A percentile compares a stretch with the other conserved stretches of the same genome.
Evolutionary conservation across 768 basidiomycete genomes (phyloP).

Genomic region (Serendipita sp.): DNA sequence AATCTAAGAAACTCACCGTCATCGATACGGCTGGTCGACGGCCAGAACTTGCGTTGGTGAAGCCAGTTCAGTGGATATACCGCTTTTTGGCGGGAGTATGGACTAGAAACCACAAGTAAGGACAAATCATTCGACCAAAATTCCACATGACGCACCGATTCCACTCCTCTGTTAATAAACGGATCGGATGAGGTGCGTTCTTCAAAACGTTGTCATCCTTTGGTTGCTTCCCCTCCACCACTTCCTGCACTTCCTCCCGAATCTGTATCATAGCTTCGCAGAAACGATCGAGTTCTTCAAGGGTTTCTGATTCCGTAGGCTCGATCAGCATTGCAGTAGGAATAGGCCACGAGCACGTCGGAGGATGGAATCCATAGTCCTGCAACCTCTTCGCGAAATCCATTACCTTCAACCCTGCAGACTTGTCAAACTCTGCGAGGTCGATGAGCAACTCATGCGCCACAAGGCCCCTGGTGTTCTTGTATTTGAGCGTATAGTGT

Average conservation of each 20-base stretch:
- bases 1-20: conserved; percentile 46
- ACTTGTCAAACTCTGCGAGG: conserved; percentile 84
- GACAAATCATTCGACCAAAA: not conserved
- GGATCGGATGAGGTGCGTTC: conserved; percentile 86
- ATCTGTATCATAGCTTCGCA: conserved; percentile 98
- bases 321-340: conserved; percentile 96
- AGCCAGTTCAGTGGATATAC: conserved; percentile 78
- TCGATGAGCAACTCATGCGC: conserved; percentile 95
- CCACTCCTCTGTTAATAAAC: conserved; percentile 70
- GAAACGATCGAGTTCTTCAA: conserved; percentile 89
- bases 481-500: conserved; percentile 76
- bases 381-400: conserved; percentile 96
- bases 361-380: conserved; percentile 91
- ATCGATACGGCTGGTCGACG: conserved; percentile 77
- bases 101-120: conserved; percentile 26
- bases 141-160: conserved; percentile 38
- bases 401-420: conserved; percentile 75
- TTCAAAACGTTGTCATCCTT: conserved; percentile 82
- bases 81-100: conserved; percentile 82
- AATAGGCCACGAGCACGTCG: conserved; percentile 97
- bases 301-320: conserved; percentile 88
- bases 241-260: conserved; percentile 76
- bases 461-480: conserved; percentile 79
- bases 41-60: conserved; percentile 90
- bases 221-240: conserved; percentile 74